Evolutionary conservation across 768 basidiomycete genomes (phyloP), one percentile per base, ranked within the genome.

Genomic region (Tephrocybe sp.): DNA sequence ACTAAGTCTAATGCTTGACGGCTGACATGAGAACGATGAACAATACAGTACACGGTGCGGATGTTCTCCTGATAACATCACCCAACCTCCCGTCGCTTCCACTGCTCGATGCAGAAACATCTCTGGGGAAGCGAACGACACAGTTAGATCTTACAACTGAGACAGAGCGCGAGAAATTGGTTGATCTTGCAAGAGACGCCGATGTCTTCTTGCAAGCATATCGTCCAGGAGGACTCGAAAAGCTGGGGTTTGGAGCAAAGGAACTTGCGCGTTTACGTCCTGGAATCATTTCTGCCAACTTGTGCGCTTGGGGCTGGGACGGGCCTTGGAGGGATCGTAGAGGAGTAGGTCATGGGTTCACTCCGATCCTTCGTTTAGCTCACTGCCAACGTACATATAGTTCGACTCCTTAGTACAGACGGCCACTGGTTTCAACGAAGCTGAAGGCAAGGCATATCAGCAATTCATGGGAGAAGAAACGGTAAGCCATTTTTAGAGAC

Each of bases 391-490:
- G 23, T 24, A 19, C 31, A 5, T 19, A 3, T n/a, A 83, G 81
- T 84, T 84, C 48, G 82, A 86, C 56, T 84, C 82, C 1, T 67
- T 84, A 2, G 78, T 83, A 0, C 82, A 86, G 64, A 82, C 79
- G 0, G 79, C 79, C 2, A 75, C 73, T 0, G 83, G 83, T 0
- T 78, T 83, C 61, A 83, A 82, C 45, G 57, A 66, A n/a, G 76
- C 77, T 6, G 83, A 86, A 64, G 79, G 69, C 2, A 64, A 72
- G 42, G 78, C 78, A 2, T 79, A 71, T 52, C 64, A 66, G 1
- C 50, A 59, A 8, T 76, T 61, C 46, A 50, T 48, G 3, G 64
- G 62, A 2, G 6, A 23, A 1, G 16, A 19, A 5, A 15, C 40
- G 30, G 50, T 45, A 33, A 13, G 27, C n/a, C n/a, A n/a, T n/a